phyloP scores from a whole-genome alignment of 148 eudicot species.

The Fallopia convolvulus region DNA sequence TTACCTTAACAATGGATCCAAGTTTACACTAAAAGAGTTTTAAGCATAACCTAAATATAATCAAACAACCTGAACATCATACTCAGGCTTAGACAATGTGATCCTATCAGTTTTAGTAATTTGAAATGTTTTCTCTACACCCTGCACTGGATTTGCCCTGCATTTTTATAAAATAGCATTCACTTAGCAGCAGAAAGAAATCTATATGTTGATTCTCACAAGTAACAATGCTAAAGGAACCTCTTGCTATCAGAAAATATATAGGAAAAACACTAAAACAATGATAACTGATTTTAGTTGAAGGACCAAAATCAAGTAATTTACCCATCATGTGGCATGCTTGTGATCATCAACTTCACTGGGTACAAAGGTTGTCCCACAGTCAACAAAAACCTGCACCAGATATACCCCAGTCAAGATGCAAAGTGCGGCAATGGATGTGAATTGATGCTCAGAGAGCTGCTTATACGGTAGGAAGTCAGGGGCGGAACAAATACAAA shows the following conservation, averaged over 20 bases:
- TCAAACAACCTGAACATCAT: conserved; percentile 56
- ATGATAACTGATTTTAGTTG: too few species aligned
- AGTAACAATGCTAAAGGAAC: not conserved
- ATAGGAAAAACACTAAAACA: not conserved
- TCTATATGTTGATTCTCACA: not conserved
- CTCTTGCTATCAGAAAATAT: not conserved
- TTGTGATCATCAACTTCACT: conserved; percentile 39
- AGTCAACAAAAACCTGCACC: conserved; percentile 50
- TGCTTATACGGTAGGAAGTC: not conserved
- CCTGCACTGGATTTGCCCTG: conserved; percentile 50
- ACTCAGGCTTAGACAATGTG: conserved; percentile 40
- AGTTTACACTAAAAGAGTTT: not conserved
- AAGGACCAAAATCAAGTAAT: not conserved
- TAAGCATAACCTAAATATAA: not conserved
- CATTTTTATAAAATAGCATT: not conserved
- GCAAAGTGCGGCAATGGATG: not conserved
- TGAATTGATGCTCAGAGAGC: too few species aligned
- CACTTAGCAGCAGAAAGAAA: not conserved
- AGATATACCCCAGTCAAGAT: not conserved
- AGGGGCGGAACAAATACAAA: too few species aligned
- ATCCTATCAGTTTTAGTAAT: conserved; percentile 50
- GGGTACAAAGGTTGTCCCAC: conserved; percentile 37
- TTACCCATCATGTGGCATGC: conserved; percentile 47
- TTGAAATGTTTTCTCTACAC: conserved; percentile 49
- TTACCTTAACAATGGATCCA: not conserved